Conservation (phyloP, 169 alveolate species). For the Condylostoma magnum region DNA sequence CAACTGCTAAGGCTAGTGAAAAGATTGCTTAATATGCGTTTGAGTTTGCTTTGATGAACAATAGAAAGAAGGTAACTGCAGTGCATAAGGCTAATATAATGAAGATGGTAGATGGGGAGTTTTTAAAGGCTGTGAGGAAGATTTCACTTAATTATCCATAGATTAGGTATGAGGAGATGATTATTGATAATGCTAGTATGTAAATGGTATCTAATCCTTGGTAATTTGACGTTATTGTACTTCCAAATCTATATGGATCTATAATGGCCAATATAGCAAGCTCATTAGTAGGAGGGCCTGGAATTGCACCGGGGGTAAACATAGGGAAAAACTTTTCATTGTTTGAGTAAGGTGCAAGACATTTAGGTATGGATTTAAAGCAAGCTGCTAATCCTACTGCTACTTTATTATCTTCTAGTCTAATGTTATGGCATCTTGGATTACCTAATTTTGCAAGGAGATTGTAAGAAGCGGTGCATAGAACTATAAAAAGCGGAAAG, state of each 20-base stretch:
- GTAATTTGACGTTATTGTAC: conserved; percentile 58
- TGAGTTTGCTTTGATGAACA: conserved; percentile 48
- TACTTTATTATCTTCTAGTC: conserved; percentile 35
- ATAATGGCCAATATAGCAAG: conserved; percentile 45
- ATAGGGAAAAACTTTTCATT: conserved; percentile 49
- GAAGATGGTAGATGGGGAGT: conserved; percentile 58
- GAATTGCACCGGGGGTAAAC: conserved; percentile 58
- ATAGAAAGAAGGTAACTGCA: conserved; percentile 61
- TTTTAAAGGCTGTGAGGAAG: conserved; percentile 56
- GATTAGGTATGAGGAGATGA: conserved; percentile 60
- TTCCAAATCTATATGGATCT: conserved; percentile 67
- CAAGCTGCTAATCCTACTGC: conserved; percentile 61
- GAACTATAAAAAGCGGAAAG: conserved; percentile 46
- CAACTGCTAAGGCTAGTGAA: conserved; percentile 37
- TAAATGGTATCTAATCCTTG: conserved; percentile 46
- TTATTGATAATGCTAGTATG: conserved; percentile 60
- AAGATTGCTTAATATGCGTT: conserved; percentile 67
- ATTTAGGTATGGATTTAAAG: conserved; percentile 46
- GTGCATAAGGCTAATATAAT: conserved; percentile 68
- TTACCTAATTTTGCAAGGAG: conserved; percentile 56
- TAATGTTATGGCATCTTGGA: conserved; percentile 53
- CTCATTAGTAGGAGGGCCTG: conserved; percentile 63
- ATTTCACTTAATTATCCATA: conserved; percentile 52
- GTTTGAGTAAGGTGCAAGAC: conserved; percentile 57
- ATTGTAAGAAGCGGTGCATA: conserved; percentile 35